Percentiles rank a stretch among this genome's conserved stretches.
Evolutionary conservation across 208 protist species (phyloP).

Genomic region (Trypanosoma scelopori): DNA sequence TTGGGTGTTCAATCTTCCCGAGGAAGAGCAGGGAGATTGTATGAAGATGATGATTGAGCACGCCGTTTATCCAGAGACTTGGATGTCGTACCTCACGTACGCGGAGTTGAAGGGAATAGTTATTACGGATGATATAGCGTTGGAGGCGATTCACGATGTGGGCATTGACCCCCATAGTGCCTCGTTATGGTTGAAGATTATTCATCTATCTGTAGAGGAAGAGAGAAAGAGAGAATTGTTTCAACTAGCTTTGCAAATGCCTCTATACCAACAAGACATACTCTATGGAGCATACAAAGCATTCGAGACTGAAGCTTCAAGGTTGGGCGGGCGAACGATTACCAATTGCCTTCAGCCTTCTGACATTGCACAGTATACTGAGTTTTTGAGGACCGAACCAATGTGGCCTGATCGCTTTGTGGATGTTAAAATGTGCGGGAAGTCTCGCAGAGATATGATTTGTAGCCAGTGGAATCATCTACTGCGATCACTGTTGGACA

Average conservation of each 20-base stretch:
- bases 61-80: conserved; percentile 77
- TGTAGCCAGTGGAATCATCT: conserved; percentile 50
- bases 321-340: conserved; percentile 4
- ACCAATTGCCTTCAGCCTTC: conserved; percentile 7
- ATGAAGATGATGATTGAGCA: conserved; percentile 59
- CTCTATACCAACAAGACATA: conserved; percentile 45
- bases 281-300: conserved; percentile 49
- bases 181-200: conserved; percentile 64
- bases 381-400: conserved; percentile 29
- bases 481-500: conserved; percentile 39
- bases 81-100: conserved; percentile 77
- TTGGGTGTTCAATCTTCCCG: conserved; percentile 45
- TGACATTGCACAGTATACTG: conserved; percentile 20
- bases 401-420: conserved; percentile 76
- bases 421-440: conserved; percentile 22
- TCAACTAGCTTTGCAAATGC: conserved; percentile 66
- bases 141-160: conserved; percentile 67
- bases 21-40: conserved; percentile 45
- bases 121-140: conserved; percentile 54
- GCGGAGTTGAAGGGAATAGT: conserved; percentile 41
- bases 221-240: conserved; percentile 60
- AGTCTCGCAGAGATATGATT: conserved; percentile 32
- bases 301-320: conserved; percentile 31
- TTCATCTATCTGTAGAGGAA: conserved; percentile 29
- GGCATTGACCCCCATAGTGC: conserved; percentile 76